Base-by-base conservation (phyloP, 108 stramenopile genomes). In the Schizochytrium sp. region DNA sequence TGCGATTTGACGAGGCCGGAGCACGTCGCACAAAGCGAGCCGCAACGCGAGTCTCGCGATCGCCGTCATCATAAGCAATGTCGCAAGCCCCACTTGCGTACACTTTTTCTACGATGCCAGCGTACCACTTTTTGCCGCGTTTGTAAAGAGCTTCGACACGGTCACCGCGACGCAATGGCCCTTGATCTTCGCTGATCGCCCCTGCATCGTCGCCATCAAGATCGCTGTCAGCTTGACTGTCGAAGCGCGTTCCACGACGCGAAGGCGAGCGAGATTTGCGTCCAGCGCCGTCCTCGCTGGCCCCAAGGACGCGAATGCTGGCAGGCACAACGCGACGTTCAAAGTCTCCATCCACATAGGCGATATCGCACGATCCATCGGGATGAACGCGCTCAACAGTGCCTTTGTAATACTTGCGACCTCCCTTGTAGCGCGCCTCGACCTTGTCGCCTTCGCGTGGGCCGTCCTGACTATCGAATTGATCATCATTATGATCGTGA, bases 321-420 rank as follows among this genome's bases (percentile, higher is more conserved):
- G 6, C 89, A 19, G 45, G 55, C 87, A 4, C 14, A 12, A 88
- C 72, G 23, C 72, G 48, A 0, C 45, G 48, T 57, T 89, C 92
- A 16, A 25, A 63, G 0, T 90, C 91, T 43, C 90, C 90, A 41
- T 90, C 89, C n/a, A 88, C 93, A 76, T 93, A 94, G 45, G 51
- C 14, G 2, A 94, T 87, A 69, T 91, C 91, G 48, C 92, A 94
- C 5, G 92, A 94, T 16, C 94, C 94, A 72, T 94, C 92, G 5
- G 41, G 21, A 34, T 89, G 76, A 19, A 72, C 94, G 4, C 72
- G 10, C 5, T 10, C 23, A 43, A 94, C 90, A 60, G 57, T 89
- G n/a, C 94, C 94, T 19, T 83, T 47, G 58, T 88, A 93, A 43
- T 83, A 93, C 58, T 58, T 91, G 41, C 89, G 87, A 19, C 90